Evolutionary conservation across 805 yeast species (phyloP).

Genomic region (Barnettozyma wickerhamii): DNA sequence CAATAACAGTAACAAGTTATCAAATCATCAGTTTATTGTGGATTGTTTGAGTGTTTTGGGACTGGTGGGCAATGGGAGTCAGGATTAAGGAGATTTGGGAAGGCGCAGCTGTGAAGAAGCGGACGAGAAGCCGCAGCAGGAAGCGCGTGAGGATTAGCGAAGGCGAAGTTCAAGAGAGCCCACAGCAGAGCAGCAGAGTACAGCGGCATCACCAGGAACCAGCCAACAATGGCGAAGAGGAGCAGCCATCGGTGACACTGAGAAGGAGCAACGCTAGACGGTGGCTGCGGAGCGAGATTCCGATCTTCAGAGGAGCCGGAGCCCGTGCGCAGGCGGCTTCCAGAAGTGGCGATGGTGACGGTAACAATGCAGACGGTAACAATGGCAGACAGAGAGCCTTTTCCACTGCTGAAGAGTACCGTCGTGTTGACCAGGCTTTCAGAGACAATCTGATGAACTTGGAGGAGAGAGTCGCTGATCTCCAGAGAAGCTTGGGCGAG

Average conservation of each 20-base stretch:
- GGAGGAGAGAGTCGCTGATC: conserved; percentile 5
- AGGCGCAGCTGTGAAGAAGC: conserved; percentile 1
- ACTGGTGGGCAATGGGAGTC: background rate
- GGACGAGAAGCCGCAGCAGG: background rate
- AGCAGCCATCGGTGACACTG: background rate
- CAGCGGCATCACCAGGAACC: no score
- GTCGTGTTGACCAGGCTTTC: conserved; percentile 1
- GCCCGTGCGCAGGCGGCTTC: no score
- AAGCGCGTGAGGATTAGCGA: conserved; percentile 10
- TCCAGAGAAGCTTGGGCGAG: conserved; percentile 4
- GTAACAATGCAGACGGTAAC: background rate
- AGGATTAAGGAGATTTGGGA: conserved; percentile 1
- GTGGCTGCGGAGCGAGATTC: conserved; percentile 4
- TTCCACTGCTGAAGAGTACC: background rate
- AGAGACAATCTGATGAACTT: conserved; percentile 1
- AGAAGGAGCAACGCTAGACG: conserved; percentile 10
- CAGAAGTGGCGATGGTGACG: background rate
- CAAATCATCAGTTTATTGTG: no score
- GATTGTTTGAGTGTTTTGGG: no score
- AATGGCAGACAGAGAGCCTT: background rate
- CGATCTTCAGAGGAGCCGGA: background rate
- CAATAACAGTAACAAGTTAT: no score
- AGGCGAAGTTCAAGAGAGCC: conserved; percentile 1
- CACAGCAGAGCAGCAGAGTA: background rate
- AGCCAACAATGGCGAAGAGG: background rate